Conservation (phyloP, 73 alveolate genomes). For the Tetrahymena malaccensis region DNA sequence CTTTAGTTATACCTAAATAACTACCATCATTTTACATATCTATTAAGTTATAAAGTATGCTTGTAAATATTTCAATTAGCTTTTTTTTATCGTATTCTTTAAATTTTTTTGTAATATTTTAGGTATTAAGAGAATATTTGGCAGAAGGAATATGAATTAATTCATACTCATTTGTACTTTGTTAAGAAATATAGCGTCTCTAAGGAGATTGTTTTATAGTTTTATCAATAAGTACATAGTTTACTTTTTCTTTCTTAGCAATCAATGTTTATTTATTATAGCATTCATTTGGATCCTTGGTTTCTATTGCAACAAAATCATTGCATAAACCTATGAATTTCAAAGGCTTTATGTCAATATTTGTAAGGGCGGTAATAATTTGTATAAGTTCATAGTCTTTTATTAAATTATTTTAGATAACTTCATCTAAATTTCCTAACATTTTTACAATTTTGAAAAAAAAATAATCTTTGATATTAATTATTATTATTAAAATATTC, state of each 20-base stretch:
- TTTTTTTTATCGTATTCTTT: neutral
- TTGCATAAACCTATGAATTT: neutral
- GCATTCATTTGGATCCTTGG: neutral
- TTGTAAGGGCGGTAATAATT: neutral
- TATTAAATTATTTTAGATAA: neutral
- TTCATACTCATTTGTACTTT: neutral
- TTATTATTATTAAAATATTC: too few species aligned
- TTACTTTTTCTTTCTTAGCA: neutral
- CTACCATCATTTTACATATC: neutral
- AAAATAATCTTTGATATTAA: neutral
- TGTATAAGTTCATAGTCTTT: neutral
- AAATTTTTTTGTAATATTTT: too few species aligned
- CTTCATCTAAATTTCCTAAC: neutral
- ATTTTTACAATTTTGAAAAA: neutral
- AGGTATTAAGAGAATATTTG: neutral
- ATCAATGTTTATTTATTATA: neutral
- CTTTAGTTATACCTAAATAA: neutral
- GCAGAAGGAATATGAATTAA: neutral
- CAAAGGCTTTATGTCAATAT: neutral
- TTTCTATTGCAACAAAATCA: neutral
- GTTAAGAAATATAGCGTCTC: neutral
- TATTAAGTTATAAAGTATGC: neutral
- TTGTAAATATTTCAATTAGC: neutral
- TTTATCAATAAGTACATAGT: neutral
- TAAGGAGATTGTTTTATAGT: too few species aligned